Evolutionary conservation across 805 yeast species (phyloP), one percentile per base, ranked within the genome.

Genomic region (Candida railenensis): DNA sequence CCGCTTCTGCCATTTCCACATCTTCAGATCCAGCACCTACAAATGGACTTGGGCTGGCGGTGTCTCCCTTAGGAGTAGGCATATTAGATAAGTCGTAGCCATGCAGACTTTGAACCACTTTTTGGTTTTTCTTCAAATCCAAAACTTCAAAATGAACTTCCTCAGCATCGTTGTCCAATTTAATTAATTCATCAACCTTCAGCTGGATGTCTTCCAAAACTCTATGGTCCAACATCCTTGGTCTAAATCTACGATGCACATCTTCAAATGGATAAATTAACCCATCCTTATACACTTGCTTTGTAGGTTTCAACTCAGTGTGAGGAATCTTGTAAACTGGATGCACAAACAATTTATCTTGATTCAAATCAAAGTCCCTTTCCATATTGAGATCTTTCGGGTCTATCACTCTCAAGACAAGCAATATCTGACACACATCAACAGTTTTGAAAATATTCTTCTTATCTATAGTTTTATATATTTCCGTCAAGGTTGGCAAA

Each of bases 371-470:
- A 44, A 78, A 72, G 52, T 79, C 84, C 11, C 55, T 59, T 42
- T 78, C 82, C 46, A 71, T 61, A 46, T 65, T 65, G n/a, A 69
- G 53, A 32, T 65, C 65, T n/a, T 59, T 54, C 3, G 74, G 72
- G 46, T 67, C 62, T 21, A 78, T 59, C 14, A 75, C 69, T 46
- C 80, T 82, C 5, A 89, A 73, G 4, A 92, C 92, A 4, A 91
- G 66, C 43, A 94, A 68, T 71, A 94, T 87, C 65, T 94, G 97
- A 46, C 87, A 81, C 4, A 92, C 73, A 63, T 94, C 98, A 30
- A 89, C 74, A 0, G 95, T 82, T 59, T 94, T 94, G 69, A 86
- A 85, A 21, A 94, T 78, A 59, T 89, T 94, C 62, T 92, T 92
- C 57, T 82, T 80, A 62, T 94, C 99, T 20, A 91, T 80, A 3